A percentile compares a stretch with the other conserved stretches of the same genome.
Conservation (phyloP, 345 rosid genomes). For the Arabidopsis arenosa region DNA sequence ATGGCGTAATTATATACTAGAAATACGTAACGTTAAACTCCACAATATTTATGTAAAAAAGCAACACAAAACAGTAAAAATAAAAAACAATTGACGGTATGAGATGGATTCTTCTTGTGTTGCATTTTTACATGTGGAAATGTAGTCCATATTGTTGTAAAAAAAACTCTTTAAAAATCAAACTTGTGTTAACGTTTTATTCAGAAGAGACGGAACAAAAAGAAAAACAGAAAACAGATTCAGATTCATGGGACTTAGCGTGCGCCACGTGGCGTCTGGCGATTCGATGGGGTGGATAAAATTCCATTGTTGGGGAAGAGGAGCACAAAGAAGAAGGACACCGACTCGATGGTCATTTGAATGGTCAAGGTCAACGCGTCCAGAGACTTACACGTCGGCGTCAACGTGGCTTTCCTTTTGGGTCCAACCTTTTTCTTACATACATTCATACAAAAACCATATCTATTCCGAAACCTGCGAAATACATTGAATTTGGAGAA, state of each 20-base stretch:
- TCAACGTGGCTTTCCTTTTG: slow-evolving; percentile 33
- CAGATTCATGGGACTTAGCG: slow-evolving; percentile 34
- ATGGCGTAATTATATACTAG: background rate
- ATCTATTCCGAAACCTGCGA: slow-evolving; percentile 19
- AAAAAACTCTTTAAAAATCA: background rate
- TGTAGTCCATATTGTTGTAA: background rate
- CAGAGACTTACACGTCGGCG: slow-evolving; percentile 45
- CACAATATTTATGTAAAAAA: background rate
- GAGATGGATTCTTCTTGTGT: background rate
- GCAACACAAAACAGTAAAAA: background rate
- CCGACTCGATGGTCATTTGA: slow-evolving; percentile 34
- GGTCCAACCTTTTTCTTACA: slow-evolving; percentile 15
- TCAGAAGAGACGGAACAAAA: background rate
- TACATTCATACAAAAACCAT: slow-evolving; percentile 16
- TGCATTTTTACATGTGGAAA: slow-evolving; percentile 14
- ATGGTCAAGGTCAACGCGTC: slow-evolving; percentile 46
- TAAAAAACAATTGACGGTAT: too few relatives aligned
- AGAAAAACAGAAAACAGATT: slow-evolving; percentile 20
- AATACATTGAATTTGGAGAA: slow-evolving; percentile 40
- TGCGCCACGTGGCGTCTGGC: slow-evolving; percentile 28
- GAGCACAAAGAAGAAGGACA: slow-evolving; percentile 12
- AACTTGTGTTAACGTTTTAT: slow-evolving; percentile 22
- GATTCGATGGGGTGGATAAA: slow-evolving; percentile 28
- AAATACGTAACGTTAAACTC: background rate
- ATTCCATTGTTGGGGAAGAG: slow-evolving; percentile 41